Conservation (phyloP, 2,329 filamentous ascomycete species). For the Proliferodiscus dingleyae region DNA sequence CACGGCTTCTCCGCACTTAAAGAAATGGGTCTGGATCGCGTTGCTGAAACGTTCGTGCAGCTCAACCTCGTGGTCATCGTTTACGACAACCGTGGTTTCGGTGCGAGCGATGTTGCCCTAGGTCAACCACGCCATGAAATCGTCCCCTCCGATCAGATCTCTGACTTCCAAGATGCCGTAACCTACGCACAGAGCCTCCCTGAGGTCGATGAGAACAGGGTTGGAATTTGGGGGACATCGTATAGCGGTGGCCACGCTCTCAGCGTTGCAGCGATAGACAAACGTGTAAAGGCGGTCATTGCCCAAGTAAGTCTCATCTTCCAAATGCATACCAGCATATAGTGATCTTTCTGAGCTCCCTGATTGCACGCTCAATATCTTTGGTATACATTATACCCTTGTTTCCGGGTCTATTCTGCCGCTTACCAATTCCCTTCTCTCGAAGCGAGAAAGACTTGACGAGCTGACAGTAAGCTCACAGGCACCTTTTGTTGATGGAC, state of each 20-base stretch:
- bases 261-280: slow-evolving; percentile 35
- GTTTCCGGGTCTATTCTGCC: too few relatives aligned
- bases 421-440: too few relatives aligned
- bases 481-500: slow-evolving; percentile 33
- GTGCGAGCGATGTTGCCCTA: slow-evolving; percentile 26
- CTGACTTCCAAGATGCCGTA: slow-evolving; percentile 36
- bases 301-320: slow-evolving; percentile 30
- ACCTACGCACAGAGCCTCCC: slow-evolving; percentile 32
- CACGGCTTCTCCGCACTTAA: slow-evolving; percentile 23
- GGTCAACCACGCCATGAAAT: slow-evolving; percentile 33
- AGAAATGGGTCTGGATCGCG: slow-evolving; percentile 20
- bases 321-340: too few relatives aligned
- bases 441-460: too few relatives aligned
- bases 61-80: slow-evolving; percentile 23
- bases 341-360: too few relatives aligned
- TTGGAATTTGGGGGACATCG: slow-evolving; percentile 36
- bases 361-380: too few relatives aligned
- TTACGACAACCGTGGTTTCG: slow-evolving; percentile 34
- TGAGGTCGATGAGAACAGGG: slow-evolving; percentile 30
- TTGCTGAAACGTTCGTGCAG: slow-evolving; percentile 24
- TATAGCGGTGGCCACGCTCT: slow-evolving; percentile 38
- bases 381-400: too few relatives aligned
- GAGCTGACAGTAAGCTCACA: neutral
- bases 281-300: slow-evolving; percentile 37
- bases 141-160: slow-evolving; percentile 28